Conservation (phyloP, 2,329 filamentous ascomycete species). For the Camptophora hylomeconis region DNA sequence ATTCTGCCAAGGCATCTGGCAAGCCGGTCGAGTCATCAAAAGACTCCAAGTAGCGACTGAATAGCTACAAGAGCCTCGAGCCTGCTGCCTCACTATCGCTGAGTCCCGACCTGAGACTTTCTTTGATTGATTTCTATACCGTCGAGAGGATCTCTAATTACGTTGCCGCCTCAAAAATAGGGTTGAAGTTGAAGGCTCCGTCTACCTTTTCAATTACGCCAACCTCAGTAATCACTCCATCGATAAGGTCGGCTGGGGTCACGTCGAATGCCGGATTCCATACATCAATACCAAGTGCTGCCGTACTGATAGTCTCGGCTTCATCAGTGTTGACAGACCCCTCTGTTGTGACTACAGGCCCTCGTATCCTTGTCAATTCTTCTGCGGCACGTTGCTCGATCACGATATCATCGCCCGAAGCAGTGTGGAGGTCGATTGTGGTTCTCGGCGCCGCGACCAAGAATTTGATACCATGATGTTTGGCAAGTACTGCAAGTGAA, state of each 20-base stretch:
- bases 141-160: background rate
- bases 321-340: conserved; percentile 43
- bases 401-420: conserved; percentile 63
- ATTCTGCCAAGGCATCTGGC: conserved; percentile 13
- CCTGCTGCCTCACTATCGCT: background rate
- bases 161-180: conserved; percentile 32
- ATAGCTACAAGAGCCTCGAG: background rate
- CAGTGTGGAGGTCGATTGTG: conserved; percentile 75
- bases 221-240: conserved; percentile 86
- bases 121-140: background rate
- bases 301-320: conserved; percentile 65
- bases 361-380: conserved; percentile 76
- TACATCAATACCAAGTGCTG: conserved; percentile 61
- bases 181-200: conserved; percentile 52
- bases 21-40: conserved; percentile 1
- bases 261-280: conserved; percentile 99
- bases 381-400: conserved; percentile 76
- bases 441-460: conserved; percentile 90
- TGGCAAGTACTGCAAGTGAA: conserved; percentile 76
- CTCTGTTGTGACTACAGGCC: conserved; percentile 56
- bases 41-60: background rate
- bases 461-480: conserved; percentile 81
- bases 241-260: conserved; percentile 76
- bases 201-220: conserved; percentile 69
- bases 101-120: background rate